Evolutionary conservation across 495 filamentous ascomycete genomes (phyloP).

Genomic region (Aspergillus bridgeri): DNA sequence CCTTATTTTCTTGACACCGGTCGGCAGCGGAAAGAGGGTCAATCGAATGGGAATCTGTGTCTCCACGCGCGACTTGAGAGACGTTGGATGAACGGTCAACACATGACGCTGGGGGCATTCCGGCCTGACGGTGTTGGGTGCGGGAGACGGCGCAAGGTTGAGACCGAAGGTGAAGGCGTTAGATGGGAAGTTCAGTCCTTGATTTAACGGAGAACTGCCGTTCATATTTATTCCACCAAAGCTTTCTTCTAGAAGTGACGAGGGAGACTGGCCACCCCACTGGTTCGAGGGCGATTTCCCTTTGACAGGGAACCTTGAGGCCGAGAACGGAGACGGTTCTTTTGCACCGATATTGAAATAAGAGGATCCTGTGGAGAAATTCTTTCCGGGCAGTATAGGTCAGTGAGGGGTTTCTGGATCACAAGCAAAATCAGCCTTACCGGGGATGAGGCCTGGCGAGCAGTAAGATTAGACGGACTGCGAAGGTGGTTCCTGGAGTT

Average conservation of each 20-base stretch:
- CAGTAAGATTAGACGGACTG: constrained; percentile 21
- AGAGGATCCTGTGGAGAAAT: constrained; percentile 24
- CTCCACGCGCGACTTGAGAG: constrained; percentile 85
- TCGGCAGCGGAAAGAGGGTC: constrained; percentile 67
- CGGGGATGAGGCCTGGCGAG: constrained; percentile 25
- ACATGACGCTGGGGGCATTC: constrained; percentile 31
- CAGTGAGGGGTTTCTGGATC: background rate
- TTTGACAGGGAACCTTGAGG: constrained; percentile 36
- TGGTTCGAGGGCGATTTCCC: constrained; percentile 45
- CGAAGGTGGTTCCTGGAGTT: constrained; percentile 27
- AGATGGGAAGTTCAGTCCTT: constrained; percentile 32
- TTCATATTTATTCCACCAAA: constrained; percentile 46
- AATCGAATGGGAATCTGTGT: constrained; percentile 86
- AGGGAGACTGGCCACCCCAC: constrained; percentile 51
- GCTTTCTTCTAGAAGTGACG: constrained; percentile 47
- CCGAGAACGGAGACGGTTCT: constrained; percentile 49
- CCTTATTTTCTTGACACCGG: constrained; percentile 72
- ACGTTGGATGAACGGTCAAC: constrained; percentile 60
- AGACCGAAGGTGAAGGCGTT: constrained; percentile 32
- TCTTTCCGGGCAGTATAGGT: constrained; percentile 12
- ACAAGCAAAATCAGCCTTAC: constrained; percentile 23
- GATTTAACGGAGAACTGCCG: constrained; percentile 34
- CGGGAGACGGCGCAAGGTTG: constrained; percentile 35
- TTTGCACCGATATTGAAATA: constrained; percentile 37
- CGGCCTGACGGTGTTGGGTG: constrained; percentile 23